These are phyloP conservation scores for Puccinia polysora DNA, from an alignment of 1,284 basidiomycete genomes.

Conservation along the genomic window DNA sequence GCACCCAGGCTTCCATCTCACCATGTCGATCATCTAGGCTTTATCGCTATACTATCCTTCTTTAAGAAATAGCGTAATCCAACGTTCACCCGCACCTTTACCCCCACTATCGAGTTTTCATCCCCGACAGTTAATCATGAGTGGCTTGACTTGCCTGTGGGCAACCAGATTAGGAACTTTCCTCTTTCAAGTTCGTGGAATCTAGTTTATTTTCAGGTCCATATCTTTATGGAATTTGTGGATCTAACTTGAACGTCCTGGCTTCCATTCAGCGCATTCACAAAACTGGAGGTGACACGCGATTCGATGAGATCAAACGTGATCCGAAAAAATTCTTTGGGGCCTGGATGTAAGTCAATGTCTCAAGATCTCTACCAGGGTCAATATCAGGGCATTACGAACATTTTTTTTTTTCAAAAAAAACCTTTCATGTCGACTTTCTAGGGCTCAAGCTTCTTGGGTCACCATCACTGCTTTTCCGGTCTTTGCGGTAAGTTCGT, in stretches of 20 bases:
- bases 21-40: background rate
- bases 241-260: too few relatives aligned
- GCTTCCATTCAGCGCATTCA: constrained; percentile 55
- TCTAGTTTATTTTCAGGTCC: background rate
- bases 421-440: background rate
- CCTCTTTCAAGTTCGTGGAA: constrained; percentile 60
- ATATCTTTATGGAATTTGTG: background rate
- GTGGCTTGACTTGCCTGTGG: constrained; percentile 62
- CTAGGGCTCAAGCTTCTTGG: constrained; percentile 66
- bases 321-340: constrained; percentile 61
- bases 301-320: constrained; percentile 67
- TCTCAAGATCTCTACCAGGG: background rate
- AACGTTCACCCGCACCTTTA: constrained; percentile 3
- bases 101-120: constrained; percentile 55
- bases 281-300: constrained; percentile 61
- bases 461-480: constrained; percentile 66
- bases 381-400: background rate
- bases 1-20: background rate
- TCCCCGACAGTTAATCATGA: constrained; percentile 62
- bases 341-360: constrained; percentile 60
- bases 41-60: constrained; percentile 39
- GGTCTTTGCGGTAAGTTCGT: constrained; percentile 59
- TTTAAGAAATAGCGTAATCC: background rate
- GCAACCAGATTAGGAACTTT: constrained; percentile 63
- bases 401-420: too few relatives aligned